Evolutionary conservation across 306 rosid species (phyloP), one percentile per base, ranked within the genome.

Genomic region (Erythrophleum fordii): DNA sequence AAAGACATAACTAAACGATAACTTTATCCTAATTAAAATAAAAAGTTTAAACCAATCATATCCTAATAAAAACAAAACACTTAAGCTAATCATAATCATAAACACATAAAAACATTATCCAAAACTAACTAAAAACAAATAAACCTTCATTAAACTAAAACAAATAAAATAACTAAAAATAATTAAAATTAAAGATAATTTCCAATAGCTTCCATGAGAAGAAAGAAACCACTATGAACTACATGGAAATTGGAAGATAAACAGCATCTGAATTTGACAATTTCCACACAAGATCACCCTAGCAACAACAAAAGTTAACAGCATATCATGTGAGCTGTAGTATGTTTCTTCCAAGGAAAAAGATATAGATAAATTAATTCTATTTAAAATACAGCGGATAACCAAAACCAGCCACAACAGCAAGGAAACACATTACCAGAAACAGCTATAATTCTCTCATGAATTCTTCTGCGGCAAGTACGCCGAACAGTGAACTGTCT

Each of bases 371-470:
- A 16, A 42, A 37, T 35, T 7, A 64, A 69, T 20, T 14, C 31
- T 46, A 60, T 18, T 69, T 46, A 70, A 28, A 70, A 26, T 14
- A 28, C 16, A 31, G n/a, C 10, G 28, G 44, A 82, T 18, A 77
- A 77, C 69, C 45, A 73, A 75, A 79, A 59, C 80, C 41, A 78
- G 31, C 45, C 37, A 69, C 20, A 0, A n/a, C 18, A 28, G 28
- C 41, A 83, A 59, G 29, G 17, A 79, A 76, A 56, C 55, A 83
- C n/a, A 25, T 17, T 90, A 95, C 99, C 99, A 75, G 93, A 89
- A 61, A 93, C 85, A 4, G 95, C 97, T 22, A 85, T 79, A 81
- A 95, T 87, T 87, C 99, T 91, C 73, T 95, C 94, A 25, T 89
- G 92, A 67, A 95, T 95, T 82, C 81, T 93, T 85, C 78, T 93